Conservation (phyloP, 2,329 filamentous ascomycete genomes). For the Fonsecaea multimorphosa region DNA sequence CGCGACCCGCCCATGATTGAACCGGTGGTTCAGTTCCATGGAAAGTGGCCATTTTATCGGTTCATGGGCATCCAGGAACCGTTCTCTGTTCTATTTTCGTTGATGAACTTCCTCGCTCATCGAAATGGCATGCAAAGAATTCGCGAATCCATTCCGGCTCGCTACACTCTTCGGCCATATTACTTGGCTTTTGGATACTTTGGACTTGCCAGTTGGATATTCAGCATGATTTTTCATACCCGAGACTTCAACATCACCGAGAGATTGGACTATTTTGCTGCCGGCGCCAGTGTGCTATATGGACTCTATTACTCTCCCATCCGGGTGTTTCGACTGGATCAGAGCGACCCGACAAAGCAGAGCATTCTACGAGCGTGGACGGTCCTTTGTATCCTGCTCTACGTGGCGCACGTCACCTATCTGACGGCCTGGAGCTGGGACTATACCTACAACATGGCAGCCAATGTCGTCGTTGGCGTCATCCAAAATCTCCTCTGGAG, state of each 20-base stretch:
- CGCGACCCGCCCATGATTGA: conserved; percentile 67
- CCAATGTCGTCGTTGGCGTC: conserved; percentile 82
- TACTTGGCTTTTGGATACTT: conserved; percentile 81
- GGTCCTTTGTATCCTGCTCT: conserved; percentile 71
- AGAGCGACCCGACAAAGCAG: conserved; percentile 55
- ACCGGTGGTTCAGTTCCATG: conserved; percentile 88
- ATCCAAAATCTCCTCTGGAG: conserved; percentile 85
- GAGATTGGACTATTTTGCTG: conserved; percentile 94
- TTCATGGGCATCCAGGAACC: conserved; percentile 94
- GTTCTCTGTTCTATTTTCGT: conserved; percentile 88
- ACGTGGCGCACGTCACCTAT: conserved; percentile 78
- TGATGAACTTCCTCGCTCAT: conserved; percentile 90
- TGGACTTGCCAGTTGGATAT: conserved; percentile 82
- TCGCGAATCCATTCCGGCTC: conserved; percentile 69
- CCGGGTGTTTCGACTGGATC: conserved; percentile 81
- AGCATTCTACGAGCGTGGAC: conserved; percentile 77
- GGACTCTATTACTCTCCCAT: conserved; percentile 86
- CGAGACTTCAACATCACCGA: conserved; percentile 86
- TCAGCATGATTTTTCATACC: conserved; percentile 90
- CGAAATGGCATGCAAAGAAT: conserved; percentile 75
- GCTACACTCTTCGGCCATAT: conserved; percentile 78
- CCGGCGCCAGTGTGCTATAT: conserved; percentile 87
- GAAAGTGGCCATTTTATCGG: conserved; percentile 96
- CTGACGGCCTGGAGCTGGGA: conserved; percentile 87
- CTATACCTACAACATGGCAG: conserved; percentile 97